Base-by-base conservation (phyloP, 768 basidiomycete species). In the Nevesoporus exiguus region DNA sequence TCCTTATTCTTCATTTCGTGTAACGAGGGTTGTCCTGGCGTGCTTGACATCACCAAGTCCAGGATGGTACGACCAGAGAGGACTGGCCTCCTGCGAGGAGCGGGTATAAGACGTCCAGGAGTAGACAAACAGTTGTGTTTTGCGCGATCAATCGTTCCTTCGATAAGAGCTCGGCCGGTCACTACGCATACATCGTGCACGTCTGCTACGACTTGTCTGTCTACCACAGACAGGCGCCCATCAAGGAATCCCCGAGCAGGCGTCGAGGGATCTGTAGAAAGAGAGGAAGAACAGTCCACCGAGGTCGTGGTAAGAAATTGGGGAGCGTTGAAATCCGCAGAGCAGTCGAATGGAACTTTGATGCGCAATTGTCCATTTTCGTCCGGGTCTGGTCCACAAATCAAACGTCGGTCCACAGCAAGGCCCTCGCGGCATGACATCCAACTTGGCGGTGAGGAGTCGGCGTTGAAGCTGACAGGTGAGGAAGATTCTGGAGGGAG, bases 401-500 rank as follows among this genome's bases (percentile, higher is more conserved):
- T 15, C 31, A 30, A 34, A n/a, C 3, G 25, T 46, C 8, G 62
- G 45, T 42, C 52, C 47, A 46, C 41, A 34, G 6, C 43, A 8
- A n/a, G 21, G 43, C 33, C 52, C 22, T 43, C 41, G n/a, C 6
- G 33, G 21, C 15, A 39, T 39, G 42, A 25, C 37, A 15, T 36
- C 43, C 27, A 25, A 29, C 11, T 21, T 24, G 44, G 30, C n/a
- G 46, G 53, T 2, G 51, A 55, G 1, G 42, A 42, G 25, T 50
- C 39, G 2, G 14, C 14, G 15, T 36, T 42, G n/a, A 54, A 22
- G 7, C 39, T 13, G 14, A 54, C 24, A 39, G 63, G 61, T 3
- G 63, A 67, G 22, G 66, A 66, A 11, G 65, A 67, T 6, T 56
- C 54, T 19, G 66, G 63, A 52, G 66, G 65, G 14, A 33, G 53